Evolutionary conservation across 2,329 filamentous ascomycete species (phyloP), one percentile per base, ranked within the genome.

Genomic region (Incumbomyces lentus): DNA sequence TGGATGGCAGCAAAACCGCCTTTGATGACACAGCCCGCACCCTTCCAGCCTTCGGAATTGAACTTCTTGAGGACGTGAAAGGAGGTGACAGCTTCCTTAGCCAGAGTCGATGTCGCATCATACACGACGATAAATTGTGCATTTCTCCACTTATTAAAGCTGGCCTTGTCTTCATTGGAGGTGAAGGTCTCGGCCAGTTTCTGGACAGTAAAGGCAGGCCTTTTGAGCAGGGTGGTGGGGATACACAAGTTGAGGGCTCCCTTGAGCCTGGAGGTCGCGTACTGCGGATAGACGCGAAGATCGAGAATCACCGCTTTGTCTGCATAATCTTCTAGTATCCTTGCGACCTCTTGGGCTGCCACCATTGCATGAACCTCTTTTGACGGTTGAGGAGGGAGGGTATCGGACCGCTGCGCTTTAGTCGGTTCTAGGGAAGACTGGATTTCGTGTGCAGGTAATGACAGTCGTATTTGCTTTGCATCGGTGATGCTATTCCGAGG

Each of bases 61-160:
- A 98, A 98, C 60, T 98, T 98, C 63, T 89, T 94, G 18, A 95
- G 75, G 52, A 92, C 93, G 62, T 94, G 94, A 55, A 86, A 71
- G 19, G 88, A 84, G 4, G 84, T 79, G 1, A 77, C 69, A 1
- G 89, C 86, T 62, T 98, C 92, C 53, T 88, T 86, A 59, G 82
- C 74, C 47, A 89, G 81, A 1, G 76, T 70, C 0, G 89, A 92
- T 45, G 75, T 76, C 13, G 79, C 76, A 62, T 96, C 92, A 59
- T 96, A 96, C 0, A 94, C 86, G 32, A 96, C 73, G 16, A 98
- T 86, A 59, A 81, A 78, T 49, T 79, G 80, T 55, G 81, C 81
- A 6, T 78, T 73, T 47, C 70, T 75, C 92, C 92, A 96, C 32
- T 73, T 73, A 14, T 82, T 73, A 58, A 98, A 95, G 49, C 74